phyloP scores from a whole-genome alignment of 73 alveolate species.

The Paramecium pentaurelia region DNA sequence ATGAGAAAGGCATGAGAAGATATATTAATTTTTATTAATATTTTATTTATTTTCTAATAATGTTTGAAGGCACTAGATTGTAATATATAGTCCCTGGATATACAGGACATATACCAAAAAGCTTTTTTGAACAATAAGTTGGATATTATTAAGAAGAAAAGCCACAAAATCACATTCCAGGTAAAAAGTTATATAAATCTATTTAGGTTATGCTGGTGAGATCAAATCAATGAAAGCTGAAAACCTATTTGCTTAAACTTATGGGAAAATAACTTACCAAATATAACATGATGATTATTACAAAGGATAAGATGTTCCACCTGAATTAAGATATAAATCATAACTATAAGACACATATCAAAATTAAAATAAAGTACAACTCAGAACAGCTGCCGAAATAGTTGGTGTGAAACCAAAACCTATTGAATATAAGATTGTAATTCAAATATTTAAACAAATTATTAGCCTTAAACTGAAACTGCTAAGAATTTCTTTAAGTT shows the following conservation, averaged over 20 bases:
- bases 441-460: neutral
- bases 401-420: constrained; percentile 58
- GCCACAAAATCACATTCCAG: constrained; percentile 59
- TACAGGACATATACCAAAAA: constrained; percentile 52
- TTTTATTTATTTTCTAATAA: constrained; percentile 3
- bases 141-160: constrained; percentile 49
- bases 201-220: constrained; percentile 59
- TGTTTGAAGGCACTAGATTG: constrained; percentile 65
- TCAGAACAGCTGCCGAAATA: constrained; percentile 63
- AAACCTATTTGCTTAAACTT: constrained; percentile 58
- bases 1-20: constrained; percentile 53
- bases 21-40: neutral
- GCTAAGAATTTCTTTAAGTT: constrained; percentile 18
- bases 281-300: constrained; percentile 51
- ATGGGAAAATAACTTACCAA: constrained; percentile 56
- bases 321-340: constrained; percentile 50
- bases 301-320: constrained; percentile 60
- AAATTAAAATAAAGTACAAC: constrained; percentile 51
- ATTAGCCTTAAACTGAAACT: constrained; percentile 48
- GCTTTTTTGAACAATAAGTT: constrained; percentile 12
- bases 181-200: constrained; percentile 17
- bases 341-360: constrained; percentile 49
- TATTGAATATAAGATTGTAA: constrained; percentile 48
- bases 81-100: constrained; percentile 61
- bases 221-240: constrained; percentile 60